Evolutionary conservation across 2,329 filamentous ascomycete species (phyloP), one percentile per base, ranked within the genome.

Genomic region (Aspergillus sp.): DNA sequence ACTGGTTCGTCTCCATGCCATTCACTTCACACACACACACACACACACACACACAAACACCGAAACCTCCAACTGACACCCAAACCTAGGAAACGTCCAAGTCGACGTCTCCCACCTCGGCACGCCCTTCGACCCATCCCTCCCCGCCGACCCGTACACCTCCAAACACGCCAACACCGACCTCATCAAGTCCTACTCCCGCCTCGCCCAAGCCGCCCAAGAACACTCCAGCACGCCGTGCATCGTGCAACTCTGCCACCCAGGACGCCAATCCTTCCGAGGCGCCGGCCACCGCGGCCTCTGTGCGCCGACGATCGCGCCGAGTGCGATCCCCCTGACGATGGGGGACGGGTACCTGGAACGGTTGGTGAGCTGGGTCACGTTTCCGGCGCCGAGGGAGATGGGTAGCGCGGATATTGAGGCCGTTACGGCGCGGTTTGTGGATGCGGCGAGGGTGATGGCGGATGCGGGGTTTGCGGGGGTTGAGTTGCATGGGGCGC

Each of bases 391-490:
- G 1, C 86, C 87, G 0, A 78, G 81, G 49, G 86, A 81, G 54
- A 85, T 89, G 83, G 82, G 77, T 0, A 29, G 71, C 0, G 68
- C 70, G 0, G 86, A 89, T 45, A 86, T 89, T 49, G 74, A 81
- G 18, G 73, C 77, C 0, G 81, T 85, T 0, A 77, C 86, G 9
- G 66, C 70, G 6, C 78, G 81, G 49, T 89, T 88, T 61, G 82
- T 81, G 0, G 72, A 78, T 24, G 80, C 78, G 0, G 86, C 87
- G 1, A 75, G 78, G 6, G 66, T 87, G 3, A 76, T 78, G 57
- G 74, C 75, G 2, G 77, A 82, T 59, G 74, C 77, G 24, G 84
- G 84, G 0, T 85, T 84, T 58, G 77, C 79, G n/a, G 84, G 83
- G 0, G 68, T 84, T 9, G 76, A 85, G 63, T 60, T 86, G 18